Evolutionary conservation across 73 alveolate genomes (phyloP), one percentile per base, ranked within the genome.

Genomic region (Vitrella brassicaformis): DNA sequence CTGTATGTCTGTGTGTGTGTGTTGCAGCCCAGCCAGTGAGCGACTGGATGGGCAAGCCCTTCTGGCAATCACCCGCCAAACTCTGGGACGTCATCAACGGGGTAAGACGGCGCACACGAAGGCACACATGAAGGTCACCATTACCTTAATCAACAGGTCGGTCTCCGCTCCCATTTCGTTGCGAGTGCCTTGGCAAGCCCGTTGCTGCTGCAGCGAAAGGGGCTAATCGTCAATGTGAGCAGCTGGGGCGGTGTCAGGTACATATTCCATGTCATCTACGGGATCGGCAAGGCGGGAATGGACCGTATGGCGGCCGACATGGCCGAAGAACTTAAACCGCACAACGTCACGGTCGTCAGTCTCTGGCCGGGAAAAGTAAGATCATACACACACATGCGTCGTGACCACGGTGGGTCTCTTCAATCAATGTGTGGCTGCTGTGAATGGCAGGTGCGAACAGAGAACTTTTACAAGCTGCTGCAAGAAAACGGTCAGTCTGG

Each of bases 261-360:
- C 76, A 31, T 71, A 19, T 31, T 71, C 39, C 68, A 71, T 39
- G 76, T 71, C 22, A 39, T 45, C 45, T 71, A 71, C 68, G 76
- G 76, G 1, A 39, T 39, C 27, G 76, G 76, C 0, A 71, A 71
- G 45, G 67, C 68, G 25, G 76, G 67, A 8, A 31, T 71, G 67
- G 76, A 71, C 45, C 67, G 76, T 8, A 71, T 71, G 76, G 68
- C 76, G 0, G 19, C 9, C 0, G 76, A 71, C 68, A 71, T 71
- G 76, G 76, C 76, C 19, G 26, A 27, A n/a, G 76, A 71, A 68
- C 68, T 71, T 32, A 65, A 27, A 10, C 31, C 67, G 0, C 39
- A 31, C 22, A 27, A 26, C 18, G 68, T 71, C 28, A 32, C 76
- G 4, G 56, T 39, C 4, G 56, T 39, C 22, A 8, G 22, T 14